Conservation (phyloP, 2,329 filamentous ascomycete species). For the Phoma herbarum region DNA sequence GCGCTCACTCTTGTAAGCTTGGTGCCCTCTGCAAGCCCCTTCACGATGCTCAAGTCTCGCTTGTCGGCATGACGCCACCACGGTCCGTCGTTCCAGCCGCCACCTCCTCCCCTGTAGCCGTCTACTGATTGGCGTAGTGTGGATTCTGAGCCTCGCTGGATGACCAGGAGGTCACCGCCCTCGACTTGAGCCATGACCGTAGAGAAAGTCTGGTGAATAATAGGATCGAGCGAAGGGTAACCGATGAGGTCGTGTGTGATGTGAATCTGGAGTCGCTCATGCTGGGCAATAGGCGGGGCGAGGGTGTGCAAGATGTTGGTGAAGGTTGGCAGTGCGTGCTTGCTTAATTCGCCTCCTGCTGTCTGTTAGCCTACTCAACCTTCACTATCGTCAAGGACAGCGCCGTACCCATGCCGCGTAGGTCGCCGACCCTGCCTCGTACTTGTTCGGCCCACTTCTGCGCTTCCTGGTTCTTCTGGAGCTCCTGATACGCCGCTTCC, state of each 20-base stretch:
- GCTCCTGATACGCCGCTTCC: constrained; percentile 90
- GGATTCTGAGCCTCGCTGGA: constrained; percentile 91
- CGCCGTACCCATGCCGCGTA: constrained; percentile 75
- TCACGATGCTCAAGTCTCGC: constrained; percentile 81
- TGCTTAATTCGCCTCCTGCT: constrained; percentile 75
- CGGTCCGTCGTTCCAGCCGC: constrained; percentile 90
- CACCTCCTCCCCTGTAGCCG: constrained; percentile 64
- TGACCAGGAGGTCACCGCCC: constrained; percentile 90
- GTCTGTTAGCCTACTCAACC: constrained; percentile 21
- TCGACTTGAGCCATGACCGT: constrained; percentile 99
- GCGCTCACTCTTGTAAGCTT: constrained; percentile 91
- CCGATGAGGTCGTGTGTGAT: constrained; percentile 95
- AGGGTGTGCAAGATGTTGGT: constrained; percentile 94
- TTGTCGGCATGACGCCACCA: constrained; percentile 86
- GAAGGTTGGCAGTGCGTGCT: constrained; percentile 89
- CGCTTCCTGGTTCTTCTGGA: constrained; percentile 95
- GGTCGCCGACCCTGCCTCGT: constrained; percentile 81
- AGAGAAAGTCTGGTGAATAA: constrained; percentile 90
- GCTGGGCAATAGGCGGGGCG: constrained; percentile 93
- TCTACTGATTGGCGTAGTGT: constrained; percentile 71
- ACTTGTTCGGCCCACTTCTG: constrained; percentile 97
- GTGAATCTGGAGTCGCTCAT: constrained; percentile 96
- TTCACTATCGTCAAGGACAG: not conserved
- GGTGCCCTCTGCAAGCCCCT: constrained; percentile 83
- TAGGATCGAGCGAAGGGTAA: constrained; percentile 91